Conservation (phyloP, 352 stramenopile species). For the Pythium phragmitis region DNA sequence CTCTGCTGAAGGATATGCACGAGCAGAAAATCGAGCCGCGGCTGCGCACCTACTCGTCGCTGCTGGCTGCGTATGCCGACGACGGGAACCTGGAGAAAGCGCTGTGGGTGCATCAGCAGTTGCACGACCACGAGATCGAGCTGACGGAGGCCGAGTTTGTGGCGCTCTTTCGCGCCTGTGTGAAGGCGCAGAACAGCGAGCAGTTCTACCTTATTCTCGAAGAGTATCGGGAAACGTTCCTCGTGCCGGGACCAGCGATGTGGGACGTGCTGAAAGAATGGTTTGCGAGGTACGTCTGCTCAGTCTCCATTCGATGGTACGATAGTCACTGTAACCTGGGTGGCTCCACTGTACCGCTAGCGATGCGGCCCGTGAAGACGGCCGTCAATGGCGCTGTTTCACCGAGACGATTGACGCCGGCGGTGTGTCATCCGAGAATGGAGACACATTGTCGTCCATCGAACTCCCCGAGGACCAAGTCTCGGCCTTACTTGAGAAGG, state of each 20-base stretch:
- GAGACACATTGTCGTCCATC: constrained; percentile 62
- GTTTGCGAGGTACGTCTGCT: constrained; percentile 53
- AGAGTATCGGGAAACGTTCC: constrained; percentile 60
- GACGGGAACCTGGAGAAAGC: constrained; percentile 56
- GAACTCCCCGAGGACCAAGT: constrained; percentile 51
- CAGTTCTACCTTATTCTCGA: constrained; percentile 61
- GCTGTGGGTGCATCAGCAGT: constrained; percentile 50
- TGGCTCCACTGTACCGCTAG: constrained; percentile 25
- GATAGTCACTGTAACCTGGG: background rate
- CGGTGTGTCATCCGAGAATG: constrained; percentile 61
- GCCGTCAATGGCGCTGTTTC: constrained; percentile 51
- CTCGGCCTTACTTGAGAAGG: constrained; percentile 61
- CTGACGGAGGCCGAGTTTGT: constrained; percentile 65
- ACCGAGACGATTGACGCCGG: constrained; percentile 50
- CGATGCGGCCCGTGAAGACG: constrained; percentile 58
- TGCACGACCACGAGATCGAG: constrained; percentile 47
- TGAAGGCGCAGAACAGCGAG: constrained; percentile 33
- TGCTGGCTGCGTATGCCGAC: constrained; percentile 62
- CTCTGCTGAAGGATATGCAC: constrained; percentile 55
- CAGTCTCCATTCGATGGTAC: no score
- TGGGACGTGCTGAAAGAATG: constrained; percentile 73
- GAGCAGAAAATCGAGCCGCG: constrained; percentile 48
- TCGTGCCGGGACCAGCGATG: constrained; percentile 38
- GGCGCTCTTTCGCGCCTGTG: constrained; percentile 52
- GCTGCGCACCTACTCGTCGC: constrained; percentile 67